Conservation (phyloP, 1,139 yeast species). For the Saccharomyces hybrid region DNA sequence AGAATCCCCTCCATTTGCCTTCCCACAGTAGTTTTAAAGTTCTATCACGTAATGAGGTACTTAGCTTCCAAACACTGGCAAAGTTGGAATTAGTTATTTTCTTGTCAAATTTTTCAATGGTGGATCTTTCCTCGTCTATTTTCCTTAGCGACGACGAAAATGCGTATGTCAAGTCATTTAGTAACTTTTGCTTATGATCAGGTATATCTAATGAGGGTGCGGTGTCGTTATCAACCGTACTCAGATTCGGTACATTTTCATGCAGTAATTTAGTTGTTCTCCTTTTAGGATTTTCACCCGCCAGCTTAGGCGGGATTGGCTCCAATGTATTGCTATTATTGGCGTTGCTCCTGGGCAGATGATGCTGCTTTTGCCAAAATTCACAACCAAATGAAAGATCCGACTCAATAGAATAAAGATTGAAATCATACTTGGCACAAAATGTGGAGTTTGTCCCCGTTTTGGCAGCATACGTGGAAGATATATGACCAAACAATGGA, state of each 20-base stretch:
- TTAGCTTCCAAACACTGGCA: constrained; percentile 65
- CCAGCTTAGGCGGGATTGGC: background rate
- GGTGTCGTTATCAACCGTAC: background rate
- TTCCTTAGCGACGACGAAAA: constrained; percentile 29
- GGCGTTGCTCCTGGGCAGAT: background rate
- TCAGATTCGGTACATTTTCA: background rate
- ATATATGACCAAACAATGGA: constrained; percentile 85
- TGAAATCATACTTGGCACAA: constrained; percentile 82
- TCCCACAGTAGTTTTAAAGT: constrained; percentile 73
- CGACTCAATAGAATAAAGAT: constrained; percentile 83
- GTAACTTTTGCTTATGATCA: constrained; percentile 14
- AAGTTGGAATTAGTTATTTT: constrained; percentile 48
- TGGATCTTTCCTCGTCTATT: constrained; percentile 34
- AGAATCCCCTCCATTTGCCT: constrained; percentile 73
- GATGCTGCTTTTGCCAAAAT: constrained; percentile 40
- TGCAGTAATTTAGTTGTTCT: background rate
- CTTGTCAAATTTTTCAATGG: constrained; percentile 47
- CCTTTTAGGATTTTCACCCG: constrained; percentile 3
- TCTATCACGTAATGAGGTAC: constrained; percentile 61
- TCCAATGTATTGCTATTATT: background rate
- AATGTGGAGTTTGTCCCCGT: constrained; percentile 73
- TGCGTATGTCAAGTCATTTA: constrained; percentile 28
- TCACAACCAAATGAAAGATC: constrained; percentile 84
- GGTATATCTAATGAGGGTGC: background rate
- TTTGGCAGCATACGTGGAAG: constrained; percentile 81